Base-by-base conservation (phyloP, 768 basidiomycete genomes). In the Hysterangium stoloniferum region DNA sequence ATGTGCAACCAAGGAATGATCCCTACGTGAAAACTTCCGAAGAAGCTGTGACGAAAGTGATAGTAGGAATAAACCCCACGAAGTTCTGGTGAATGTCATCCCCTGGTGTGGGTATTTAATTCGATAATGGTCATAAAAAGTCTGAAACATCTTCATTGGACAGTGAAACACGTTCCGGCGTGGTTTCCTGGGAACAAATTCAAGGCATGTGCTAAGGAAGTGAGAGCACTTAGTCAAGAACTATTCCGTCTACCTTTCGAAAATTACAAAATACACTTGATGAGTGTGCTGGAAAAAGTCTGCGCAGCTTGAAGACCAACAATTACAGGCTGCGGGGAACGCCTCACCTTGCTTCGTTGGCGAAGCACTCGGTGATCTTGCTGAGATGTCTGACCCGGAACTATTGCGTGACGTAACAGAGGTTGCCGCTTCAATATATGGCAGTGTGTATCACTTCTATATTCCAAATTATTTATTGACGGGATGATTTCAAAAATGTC, bases 21-120 rank as follows among this genome's bases (percentile, higher is more conserved):
- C 66, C 64, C 0, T 63, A 66, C 22, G 57, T 69, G 12, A 41
- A 61, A 22, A 45, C 58, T 28, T 63, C 62, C 6, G 57, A 68
- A 33, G 52, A 53, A 15, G 61, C 59, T 1, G 55, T 62, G 31
- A 34, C 48, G 0, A 52, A 52, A 15, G 40, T 68, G 4, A 22
- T 58, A 9, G 56, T 45, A 25, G 66, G 64, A 24, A 61, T 56
- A 0, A 42, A 60, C 9, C 66, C 66, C 4, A 66, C 66, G 4
- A 54, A 53, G 5, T 71, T 41, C 54, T 66, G 3, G 68, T 69
- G 12, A 66, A 52, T 22, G 3, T 43, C 31, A 25, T 48, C 19
- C 57, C 43, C 44, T 11, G 45, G 25, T 34, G 57, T 55, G 27
- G 22, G 42, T 45, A 8, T 32, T 29, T 11, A 7, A 17, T n/a